phyloP scores from a whole-genome alignment of 2,329 filamentous ascomycete genomes.

The Beauveria scarabaeidicola region DNA sequence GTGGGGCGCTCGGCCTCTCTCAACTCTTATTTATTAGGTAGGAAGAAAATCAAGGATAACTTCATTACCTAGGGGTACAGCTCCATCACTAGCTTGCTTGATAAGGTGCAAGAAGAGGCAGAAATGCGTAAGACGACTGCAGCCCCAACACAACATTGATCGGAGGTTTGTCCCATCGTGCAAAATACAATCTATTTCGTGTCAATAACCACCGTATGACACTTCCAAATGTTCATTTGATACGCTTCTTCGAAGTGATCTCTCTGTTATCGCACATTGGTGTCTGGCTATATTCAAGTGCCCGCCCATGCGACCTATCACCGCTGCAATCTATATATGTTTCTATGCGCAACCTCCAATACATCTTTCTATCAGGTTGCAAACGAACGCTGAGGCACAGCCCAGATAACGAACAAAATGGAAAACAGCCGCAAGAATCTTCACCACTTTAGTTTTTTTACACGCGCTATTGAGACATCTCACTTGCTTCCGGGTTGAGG shows the following conservation, averaged over 20 bases:
- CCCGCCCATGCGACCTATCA: slow-evolving; percentile 1
- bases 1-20: no score
- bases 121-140: no score
- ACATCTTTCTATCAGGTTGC: neutral
- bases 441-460: neutral
- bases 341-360: neutral
- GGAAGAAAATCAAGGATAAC: no score
- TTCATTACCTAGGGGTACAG: no score
- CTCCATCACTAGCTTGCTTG: no score
- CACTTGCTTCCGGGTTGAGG: slow-evolving; percentile 39
- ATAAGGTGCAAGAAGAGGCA: no score
- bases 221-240: neutral
- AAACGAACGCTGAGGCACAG: slow-evolving; percentile 5
- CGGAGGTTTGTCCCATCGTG: no score
- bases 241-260: neutral
- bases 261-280: neutral
- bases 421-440: neutral
- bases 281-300: slow-evolving; percentile 6
- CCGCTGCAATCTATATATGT: slow-evolving; percentile 4
- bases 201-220: neutral
- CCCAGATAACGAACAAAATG: neutral
- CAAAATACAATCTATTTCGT: neutral
- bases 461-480: slow-evolving; percentile 10
- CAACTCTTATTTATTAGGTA: neutral
- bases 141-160: no score